These are phyloP conservation scores for Entonaema liquescens DNA, from an alignment of 495 filamentous ascomycete species.

Conservation along the genomic window DNA sequence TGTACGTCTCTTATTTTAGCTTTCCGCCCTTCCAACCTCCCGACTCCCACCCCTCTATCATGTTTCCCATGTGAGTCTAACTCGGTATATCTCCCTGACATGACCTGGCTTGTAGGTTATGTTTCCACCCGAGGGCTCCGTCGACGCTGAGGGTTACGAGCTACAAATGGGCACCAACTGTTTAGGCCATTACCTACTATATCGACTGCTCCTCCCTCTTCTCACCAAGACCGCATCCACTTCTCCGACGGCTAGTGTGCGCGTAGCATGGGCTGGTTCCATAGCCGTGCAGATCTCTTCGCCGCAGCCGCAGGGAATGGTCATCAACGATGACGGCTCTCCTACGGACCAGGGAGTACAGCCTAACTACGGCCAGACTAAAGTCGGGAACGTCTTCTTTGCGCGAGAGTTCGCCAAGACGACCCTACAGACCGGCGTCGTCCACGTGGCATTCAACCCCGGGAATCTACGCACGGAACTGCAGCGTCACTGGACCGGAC, in stretches of 20 bases:
- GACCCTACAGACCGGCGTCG: conserved; percentile 33
- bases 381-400: conserved; percentile 50
- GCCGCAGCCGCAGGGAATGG: conserved; percentile 44
- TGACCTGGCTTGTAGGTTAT: conserved; percentile 42
- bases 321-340: conserved; percentile 45
- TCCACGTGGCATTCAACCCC: conserved; percentile 49
- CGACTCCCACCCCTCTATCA: neutral
- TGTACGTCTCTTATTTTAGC: conserved; percentile 38
- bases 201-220: conserved; percentile 55
- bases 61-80: neutral
- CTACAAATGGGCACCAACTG: conserved; percentile 51
- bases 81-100: neutral
- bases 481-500: conserved; percentile 34
- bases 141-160: conserved; percentile 49
- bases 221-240: conserved; percentile 50
- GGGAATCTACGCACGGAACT: conserved; percentile 52
- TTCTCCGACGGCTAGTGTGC: conserved; percentile 46
- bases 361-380: conserved; percentile 48
- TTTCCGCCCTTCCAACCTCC: neutral
- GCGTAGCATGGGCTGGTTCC: conserved; percentile 55
- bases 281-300: conserved; percentile 35
- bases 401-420: conserved; percentile 43
- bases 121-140: conserved; percentile 31
- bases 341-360: conserved; percentile 7
- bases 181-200: conserved; percentile 51